Evolutionary conservation across 2,329 filamentous ascomycete genomes (phyloP), one percentile per base, ranked within the genome.

Genomic region (Zymoseptoria brevis): DNA sequence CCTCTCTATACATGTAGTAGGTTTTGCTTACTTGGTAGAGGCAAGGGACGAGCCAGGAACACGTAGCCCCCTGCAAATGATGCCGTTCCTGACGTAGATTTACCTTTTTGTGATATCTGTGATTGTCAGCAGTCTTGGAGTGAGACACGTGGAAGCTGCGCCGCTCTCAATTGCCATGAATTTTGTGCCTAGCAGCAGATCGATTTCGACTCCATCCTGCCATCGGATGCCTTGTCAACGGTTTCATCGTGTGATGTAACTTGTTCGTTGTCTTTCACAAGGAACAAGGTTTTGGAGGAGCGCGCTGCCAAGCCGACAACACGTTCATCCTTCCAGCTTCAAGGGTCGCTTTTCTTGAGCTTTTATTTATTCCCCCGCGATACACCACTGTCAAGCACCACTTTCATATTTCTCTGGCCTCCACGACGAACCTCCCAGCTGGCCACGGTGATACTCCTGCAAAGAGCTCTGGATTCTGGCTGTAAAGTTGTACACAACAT

Each of bases 1-100:
- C 91, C 13, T 90, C 87, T 73, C 75, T 96, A 70, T 96, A 95
- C 71, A 92, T 95, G 88, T 95, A 80, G 64, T 22, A 26, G 50
- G 19, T 3, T 21, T 13, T 21, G n/a, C 11, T 13, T 21, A 6
- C 11, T 21, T 51, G 50, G 19, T 45, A 11, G 35, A 45, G 11
- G 35, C 35, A 45, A 45, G 35, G 35, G 35, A 16, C 16, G 35
- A 45, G 11, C 35, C 35, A n/a, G 35, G 35, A n/a, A 45, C 13
- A 45, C 16, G 13, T 45, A 45, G 35, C 35, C 35, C 26, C 35
- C 35, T 45, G 35, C 35, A 45, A 45, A 45, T 45, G 35, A 16
- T 45, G 35, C 35, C 35, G 35, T 45, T 45, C 35, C 35, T 45
- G 35, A 45, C 35, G 35, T 45, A 16, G 13, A 45, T 13, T 11